phyloP scores from a whole-genome alignment of 345 rosid species.

The Hibiscus mutabilis region DNA sequence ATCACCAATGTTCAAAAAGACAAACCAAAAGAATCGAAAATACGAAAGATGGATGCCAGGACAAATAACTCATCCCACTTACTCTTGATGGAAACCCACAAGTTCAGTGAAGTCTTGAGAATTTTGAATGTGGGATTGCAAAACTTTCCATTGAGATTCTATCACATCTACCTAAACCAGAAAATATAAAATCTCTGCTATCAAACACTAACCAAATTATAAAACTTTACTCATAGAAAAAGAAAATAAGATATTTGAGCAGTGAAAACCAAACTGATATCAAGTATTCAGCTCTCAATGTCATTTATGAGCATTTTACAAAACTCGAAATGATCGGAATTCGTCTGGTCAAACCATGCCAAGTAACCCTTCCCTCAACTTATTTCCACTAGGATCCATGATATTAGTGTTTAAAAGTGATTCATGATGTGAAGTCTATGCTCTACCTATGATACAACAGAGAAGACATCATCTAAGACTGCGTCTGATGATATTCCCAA shows the following conservation, averaged over 20 bases:
- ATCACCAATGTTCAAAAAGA: not conserved
- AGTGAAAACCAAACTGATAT: not conserved
- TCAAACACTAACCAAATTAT: not conserved
- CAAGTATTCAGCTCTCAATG: not conserved
- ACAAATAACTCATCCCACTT: conserved; percentile 21
- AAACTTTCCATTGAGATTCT: conserved; percentile 96
- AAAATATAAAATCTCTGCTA: not conserved
- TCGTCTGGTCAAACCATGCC: not conserved
- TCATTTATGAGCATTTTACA: conserved; percentile 2
- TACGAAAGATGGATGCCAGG: conserved; percentile 4
- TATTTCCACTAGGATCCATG: not conserved
- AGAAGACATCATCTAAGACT: not conserved
- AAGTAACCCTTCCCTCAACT: not conserved
- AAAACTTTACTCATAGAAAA: not conserved
- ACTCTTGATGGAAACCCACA: conserved; percentile 96
- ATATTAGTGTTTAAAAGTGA: not conserved
- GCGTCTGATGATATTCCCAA: not conserved
- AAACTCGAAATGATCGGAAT: not conserved
- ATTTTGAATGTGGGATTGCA: conserved; percentile 74
- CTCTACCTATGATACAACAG: not conserved
- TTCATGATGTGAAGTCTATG: not conserved
- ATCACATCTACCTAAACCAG: conserved; percentile 75
- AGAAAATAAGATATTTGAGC: not conserved
- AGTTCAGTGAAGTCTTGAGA: conserved; percentile 92
- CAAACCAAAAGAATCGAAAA: not conserved